These are phyloP conservation scores for Tripterygium wilfordii DNA, from an alignment of 177 flowering plant species.

Conservation along the genomic window DNA sequence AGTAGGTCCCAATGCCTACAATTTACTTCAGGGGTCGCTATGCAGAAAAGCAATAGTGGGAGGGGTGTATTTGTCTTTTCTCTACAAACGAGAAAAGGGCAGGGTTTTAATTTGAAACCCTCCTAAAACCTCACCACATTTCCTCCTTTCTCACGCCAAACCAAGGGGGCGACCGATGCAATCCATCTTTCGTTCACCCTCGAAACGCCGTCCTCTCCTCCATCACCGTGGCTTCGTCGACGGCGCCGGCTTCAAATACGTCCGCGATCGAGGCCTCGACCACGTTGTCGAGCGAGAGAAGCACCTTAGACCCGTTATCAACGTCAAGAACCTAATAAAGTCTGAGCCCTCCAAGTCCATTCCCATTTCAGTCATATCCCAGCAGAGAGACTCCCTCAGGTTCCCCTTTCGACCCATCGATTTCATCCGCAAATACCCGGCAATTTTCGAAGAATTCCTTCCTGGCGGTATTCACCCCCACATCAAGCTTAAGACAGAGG, in stretches of 20 bases:
- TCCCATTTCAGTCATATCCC: conserved; percentile 56
- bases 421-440: conserved; percentile 66
- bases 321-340: conserved; percentile 64
- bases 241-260: conserved; percentile 39
- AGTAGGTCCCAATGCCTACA: no score
- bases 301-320: conserved; percentile 50
- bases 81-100: no score
- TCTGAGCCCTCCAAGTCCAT: conserved; percentile 70
- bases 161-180: conserved; percentile 4
- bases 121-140: conserved; percentile 8
- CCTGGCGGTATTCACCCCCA: conserved; percentile 59
- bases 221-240: conserved; percentile 33
- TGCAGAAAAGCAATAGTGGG: no score
- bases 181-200: conserved; percentile 11
- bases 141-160: background rate
- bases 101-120: no score
- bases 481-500: conserved; percentile 58
- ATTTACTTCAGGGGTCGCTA: no score
- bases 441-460: conserved; percentile 17
- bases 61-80: no score
- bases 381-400: conserved; percentile 31
- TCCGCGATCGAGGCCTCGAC: conserved; percentile 78
- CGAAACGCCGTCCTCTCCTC: conserved; percentile 1
- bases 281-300: conserved; percentile 77
- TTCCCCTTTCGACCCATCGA: conserved; percentile 65